Evolutionary conservation across 2,329 filamentous ascomycete genomes (phyloP).

Genomic region (Nigrograna mackinnonii): DNA sequence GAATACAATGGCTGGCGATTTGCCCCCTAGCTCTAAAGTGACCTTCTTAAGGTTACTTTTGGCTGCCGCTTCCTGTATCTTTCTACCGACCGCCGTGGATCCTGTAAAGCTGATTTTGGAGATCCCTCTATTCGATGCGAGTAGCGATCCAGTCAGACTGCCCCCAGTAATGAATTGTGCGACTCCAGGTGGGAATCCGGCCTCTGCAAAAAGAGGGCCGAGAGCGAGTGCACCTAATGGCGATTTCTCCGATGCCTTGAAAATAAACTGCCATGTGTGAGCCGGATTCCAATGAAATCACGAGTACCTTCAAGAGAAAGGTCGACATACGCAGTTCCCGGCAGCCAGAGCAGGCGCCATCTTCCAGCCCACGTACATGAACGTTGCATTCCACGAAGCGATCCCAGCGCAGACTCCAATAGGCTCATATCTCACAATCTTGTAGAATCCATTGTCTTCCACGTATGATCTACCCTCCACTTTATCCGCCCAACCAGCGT

Average conservation of each 20-base stretch:
- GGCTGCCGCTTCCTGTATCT: slow-evolving; percentile 43
- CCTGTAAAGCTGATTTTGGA: slow-evolving; percentile 49
- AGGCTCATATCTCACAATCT: slow-evolving; percentile 31
- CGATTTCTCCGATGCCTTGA: slow-evolving; percentile 33
- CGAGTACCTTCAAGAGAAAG: no score
- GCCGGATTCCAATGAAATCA: no score
- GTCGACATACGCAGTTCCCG: slow-evolving; percentile 35
- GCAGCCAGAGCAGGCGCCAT: slow-evolving; percentile 26
- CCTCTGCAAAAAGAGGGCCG: slow-evolving; percentile 34
- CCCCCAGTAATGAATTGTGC: slow-evolving; percentile 36
- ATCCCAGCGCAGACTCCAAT: slow-evolving; percentile 33
- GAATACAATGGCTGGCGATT: slow-evolving; percentile 50
- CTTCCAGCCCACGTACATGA: slow-evolving; percentile 25
- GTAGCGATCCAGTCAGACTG: slow-evolving; percentile 30
- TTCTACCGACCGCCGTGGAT: slow-evolving; percentile 32
- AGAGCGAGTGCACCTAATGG: slow-evolving; percentile 25
- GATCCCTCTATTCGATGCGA: slow-evolving; percentile 46
- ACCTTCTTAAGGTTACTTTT: slow-evolving; percentile 50
- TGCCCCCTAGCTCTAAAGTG: slow-evolving; percentile 52
- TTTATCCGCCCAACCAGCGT: slow-evolving; percentile 26
- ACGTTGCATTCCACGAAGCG: slow-evolving; percentile 27
- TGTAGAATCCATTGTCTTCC: slow-evolving; percentile 20
- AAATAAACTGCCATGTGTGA: slow-evolving; percentile 32
- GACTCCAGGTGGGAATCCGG: slow-evolving; percentile 44
- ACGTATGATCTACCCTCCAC: slow-evolving; percentile 14